phyloP scores from a whole-genome alignment of 371 early-diverging fungal species.

The Syncephalastrum monosporum region DNA sequence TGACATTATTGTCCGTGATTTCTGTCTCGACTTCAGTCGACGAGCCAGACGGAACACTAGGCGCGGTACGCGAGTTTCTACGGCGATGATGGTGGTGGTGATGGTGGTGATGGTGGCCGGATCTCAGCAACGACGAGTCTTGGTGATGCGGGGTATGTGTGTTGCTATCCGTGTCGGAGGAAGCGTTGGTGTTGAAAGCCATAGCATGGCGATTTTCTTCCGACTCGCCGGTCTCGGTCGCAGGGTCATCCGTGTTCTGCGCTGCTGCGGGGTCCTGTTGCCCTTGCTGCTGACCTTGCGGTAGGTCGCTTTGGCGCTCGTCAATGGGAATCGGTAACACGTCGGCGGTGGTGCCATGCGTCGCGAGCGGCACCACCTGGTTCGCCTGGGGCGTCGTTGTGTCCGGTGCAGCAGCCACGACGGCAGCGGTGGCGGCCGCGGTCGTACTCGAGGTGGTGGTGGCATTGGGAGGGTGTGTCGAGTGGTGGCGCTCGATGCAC shows the following conservation, averaged over 20 bases:
- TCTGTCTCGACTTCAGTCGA: constrained; percentile 27
- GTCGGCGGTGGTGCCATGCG: constrained; percentile 16
- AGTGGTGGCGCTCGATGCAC: constrained; percentile 62
- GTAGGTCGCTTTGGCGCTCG: constrained; percentile 11
- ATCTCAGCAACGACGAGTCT: constrained; percentile 1
- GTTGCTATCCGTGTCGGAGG: constrained; percentile 1
- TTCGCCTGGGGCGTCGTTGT: constrained; percentile 18
- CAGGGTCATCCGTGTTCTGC: not conserved
- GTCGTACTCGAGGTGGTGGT: constrained; percentile 10
- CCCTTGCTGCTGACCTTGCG: not conserved
- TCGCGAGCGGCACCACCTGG: constrained; percentile 18
- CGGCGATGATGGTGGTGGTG: constrained; percentile 15
- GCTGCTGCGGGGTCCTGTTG: constrained; percentile 1
- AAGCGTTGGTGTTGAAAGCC: not conserved
- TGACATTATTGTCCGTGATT: constrained; percentile 10
- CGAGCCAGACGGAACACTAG: constrained; percentile 25
- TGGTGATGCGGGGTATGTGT: not conserved
- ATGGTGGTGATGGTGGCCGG: constrained; percentile 5
- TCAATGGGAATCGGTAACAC: constrained; percentile 21
- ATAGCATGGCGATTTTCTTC: not conserved
- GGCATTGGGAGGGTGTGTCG: constrained; percentile 14
- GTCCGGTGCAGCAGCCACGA: constrained; percentile 14
- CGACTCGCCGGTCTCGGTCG: not conserved
- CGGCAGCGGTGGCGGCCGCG: constrained; percentile 17
- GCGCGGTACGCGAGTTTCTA: constrained; percentile 22